phyloP scores from a whole-genome alignment of 1,284 basidiomycete genomes.

The Entoloma clypeatum region DNA sequence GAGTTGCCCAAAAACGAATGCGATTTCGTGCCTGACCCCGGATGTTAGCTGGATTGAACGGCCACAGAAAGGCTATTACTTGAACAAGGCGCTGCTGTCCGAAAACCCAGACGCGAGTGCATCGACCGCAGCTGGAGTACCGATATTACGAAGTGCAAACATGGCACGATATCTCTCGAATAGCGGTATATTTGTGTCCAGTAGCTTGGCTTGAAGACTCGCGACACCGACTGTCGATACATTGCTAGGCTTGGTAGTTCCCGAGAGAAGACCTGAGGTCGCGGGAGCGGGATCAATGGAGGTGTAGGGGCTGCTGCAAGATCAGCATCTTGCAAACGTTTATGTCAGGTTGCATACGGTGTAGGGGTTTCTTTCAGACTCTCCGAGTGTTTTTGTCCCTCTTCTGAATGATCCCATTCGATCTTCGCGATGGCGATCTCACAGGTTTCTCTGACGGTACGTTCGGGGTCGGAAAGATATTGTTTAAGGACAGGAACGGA shows the following conservation, averaged over 20 bases:
- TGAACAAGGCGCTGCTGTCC: constrained; percentile 88
- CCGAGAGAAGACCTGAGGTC: constrained; percentile 56
- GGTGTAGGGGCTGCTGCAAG: constrained; percentile 50
- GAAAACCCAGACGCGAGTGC: constrained; percentile 88
- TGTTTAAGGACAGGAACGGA: constrained; percentile 73
- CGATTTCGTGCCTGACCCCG: constrained; percentile 82
- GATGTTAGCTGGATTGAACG: constrained; percentile 1
- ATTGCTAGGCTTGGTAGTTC: constrained; percentile 47
- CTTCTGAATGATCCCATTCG: constrained; percentile 84
- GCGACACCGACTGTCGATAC: constrained; percentile 46
- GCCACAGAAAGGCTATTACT: constrained; percentile 41
- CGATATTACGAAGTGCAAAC: constrained; percentile 94
- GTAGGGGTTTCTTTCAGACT: constrained; percentile 32
- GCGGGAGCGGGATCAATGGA: constrained; percentile 96
- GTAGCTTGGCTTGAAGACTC: constrained; percentile 61
- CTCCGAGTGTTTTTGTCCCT: constrained; percentile 50
- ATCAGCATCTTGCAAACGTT: neutral
- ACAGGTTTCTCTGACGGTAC: constrained; percentile 93
- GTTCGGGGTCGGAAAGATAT: constrained; percentile 72
- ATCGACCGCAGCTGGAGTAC: constrained; percentile 77
- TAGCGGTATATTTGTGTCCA: constrained; percentile 70
- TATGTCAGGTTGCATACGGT: constrained; percentile 31
- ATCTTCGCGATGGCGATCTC: constrained; percentile 97
- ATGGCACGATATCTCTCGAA: constrained; percentile 98
- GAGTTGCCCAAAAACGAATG: constrained; percentile 97